Percentiles rank a stretch among this genome's conserved stretches.
Evolutionary conservation across 2,329 filamentous ascomycete species (phyloP).

Genomic region (Nigrospora sphaerica): DNA sequence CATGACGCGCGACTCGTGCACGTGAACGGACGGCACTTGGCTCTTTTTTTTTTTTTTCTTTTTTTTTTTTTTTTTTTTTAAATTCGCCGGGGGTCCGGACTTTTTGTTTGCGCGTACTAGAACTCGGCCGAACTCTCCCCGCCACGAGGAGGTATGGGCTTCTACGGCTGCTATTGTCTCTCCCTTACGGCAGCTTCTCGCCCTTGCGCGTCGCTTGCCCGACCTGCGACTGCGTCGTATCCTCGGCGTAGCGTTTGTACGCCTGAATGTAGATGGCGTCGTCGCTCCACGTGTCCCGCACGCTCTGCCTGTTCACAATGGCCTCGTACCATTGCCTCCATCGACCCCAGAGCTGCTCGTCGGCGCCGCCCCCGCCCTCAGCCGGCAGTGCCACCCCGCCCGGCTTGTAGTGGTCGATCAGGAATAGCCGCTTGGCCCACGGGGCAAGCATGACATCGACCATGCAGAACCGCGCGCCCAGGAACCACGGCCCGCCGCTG

Average conservation of each 20-base stretch:
- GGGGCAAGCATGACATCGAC: constrained; percentile 67
- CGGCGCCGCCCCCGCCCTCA: constrained; percentile 22
- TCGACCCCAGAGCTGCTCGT: constrained; percentile 53
- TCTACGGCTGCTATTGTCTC: too few species aligned
- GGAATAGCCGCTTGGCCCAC: constrained; percentile 65
- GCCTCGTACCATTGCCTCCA: constrained; percentile 61
- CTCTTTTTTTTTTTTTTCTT: too few species aligned
- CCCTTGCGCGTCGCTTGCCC: constrained; percentile 58
- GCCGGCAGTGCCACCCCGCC: constrained; percentile 41
- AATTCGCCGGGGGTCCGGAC: too few species aligned
- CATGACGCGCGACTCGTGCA: too few species aligned
- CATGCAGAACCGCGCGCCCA: constrained; percentile 55
- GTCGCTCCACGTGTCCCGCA: constrained; percentile 62
- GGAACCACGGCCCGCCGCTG: constrained; percentile 56
- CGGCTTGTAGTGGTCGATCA: constrained; percentile 68
- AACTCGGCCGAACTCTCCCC: too few species aligned
- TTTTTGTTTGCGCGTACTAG: too few species aligned
- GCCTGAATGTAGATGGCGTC: constrained; percentile 60
- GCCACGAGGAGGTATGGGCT: too few species aligned
- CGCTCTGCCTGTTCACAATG: constrained; percentile 51
- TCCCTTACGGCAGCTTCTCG: constrained; percentile 48
- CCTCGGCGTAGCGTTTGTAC: constrained; percentile 61
- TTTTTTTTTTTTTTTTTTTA: too few species aligned
- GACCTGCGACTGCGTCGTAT: constrained; percentile 54
- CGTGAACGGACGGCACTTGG: too few species aligned